Base-by-base conservation (phyloP, 768 basidiomycete species). In the Lactarius tabidus region DNA sequence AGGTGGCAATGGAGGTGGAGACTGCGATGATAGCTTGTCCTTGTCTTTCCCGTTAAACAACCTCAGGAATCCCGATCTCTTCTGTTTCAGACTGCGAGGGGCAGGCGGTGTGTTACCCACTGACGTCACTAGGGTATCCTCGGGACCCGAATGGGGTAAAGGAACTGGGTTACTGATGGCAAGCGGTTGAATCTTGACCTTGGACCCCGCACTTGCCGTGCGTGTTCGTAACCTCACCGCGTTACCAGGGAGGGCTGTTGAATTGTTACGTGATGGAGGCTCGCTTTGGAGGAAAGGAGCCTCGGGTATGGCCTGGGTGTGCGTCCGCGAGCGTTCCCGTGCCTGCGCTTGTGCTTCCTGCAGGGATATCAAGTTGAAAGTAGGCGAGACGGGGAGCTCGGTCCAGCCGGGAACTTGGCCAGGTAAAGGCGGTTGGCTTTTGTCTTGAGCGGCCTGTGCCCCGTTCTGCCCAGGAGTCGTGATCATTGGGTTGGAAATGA, bases 11-110 rank as follows among this genome's bases (percentile, higher is more conserved):
- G 80, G 73, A 15, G 87, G 87, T 10, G 90, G 80, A 20, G 89
- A 85, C 7, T 85, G 85, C 1, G 82, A 82, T 9, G 75, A 74
- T 6, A 71, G 72, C 58, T 80, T 80, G 28, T 77, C 76, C 58
- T 76, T 76, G 23, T 76, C 76, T 71, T 81, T 84, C 23, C 81
- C 80, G 70, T 87, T 85, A 72, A 93, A 91, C 14, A 93, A 76
- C 58, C 88, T 80, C 86, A 93, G 84, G 72, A 93, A 90, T 3
- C 83, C 91, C 67, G 90, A 92, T 74, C 88, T 92, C 79, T 89
- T 91, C 65, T 88, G 87, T 70, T 84, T 90, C 57, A 93, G 73
- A 2, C 75, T 68, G 70, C 84, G 88, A 12, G 77, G 77, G 31
- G 77, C 71, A 57, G 72, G 28, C 18, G 39, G 62, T 8, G 59